A percentile compares a stretch with the other conserved stretches of the same genome.
phyloP scores from a whole-genome alignment of 495 filamentous ascomycete species.

The Penicillium desertorum region DNA sequence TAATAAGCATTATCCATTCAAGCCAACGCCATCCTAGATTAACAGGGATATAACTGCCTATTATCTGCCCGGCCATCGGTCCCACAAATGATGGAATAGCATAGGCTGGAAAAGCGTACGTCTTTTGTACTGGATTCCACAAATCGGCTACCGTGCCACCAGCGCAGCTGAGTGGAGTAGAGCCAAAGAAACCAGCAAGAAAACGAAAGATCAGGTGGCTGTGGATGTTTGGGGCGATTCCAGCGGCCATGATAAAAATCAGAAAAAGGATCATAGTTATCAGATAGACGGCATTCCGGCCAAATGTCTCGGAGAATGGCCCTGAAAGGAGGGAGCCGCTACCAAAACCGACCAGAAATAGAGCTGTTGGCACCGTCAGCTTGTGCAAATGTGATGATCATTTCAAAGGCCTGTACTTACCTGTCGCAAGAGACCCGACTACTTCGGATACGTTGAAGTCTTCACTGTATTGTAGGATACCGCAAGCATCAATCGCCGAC shows the following conservation, averaged over 20 bases:
- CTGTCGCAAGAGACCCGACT: constrained; percentile 43
- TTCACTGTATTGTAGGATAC: constrained; percentile 42
- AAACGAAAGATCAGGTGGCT: constrained; percentile 48
- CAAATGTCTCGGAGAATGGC: constrained; percentile 56
- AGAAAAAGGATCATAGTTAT: constrained; percentile 42
- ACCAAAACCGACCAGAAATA: constrained; percentile 60
- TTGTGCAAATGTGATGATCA: constrained; percentile 58
- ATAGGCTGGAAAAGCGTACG: constrained; percentile 44
- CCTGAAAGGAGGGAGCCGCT: constrained; percentile 48
- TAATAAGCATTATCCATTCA: constrained; percentile 48
- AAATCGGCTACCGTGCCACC: constrained; percentile 49
- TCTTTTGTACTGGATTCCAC: constrained; percentile 42
- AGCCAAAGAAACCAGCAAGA: constrained; percentile 46
- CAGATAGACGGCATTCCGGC: constrained; percentile 57
- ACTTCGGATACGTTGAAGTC: constrained; percentile 52
- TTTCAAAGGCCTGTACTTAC: constrained; percentile 10
- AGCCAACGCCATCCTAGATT: constrained; percentile 46
- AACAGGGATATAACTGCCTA: constrained; percentile 29
- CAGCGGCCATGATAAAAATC: constrained; percentile 50
- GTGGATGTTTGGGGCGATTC: constrained; percentile 45
- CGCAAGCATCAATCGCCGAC: constrained; percentile 50
- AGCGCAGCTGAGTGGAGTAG: constrained; percentile 46
- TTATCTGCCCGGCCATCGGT: constrained; percentile 41
- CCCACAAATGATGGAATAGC: constrained; percentile 41
- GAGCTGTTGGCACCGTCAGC: constrained; percentile 36